Percentiles rank a stretch among this genome's conserved stretches.
Evolutionary conservation across 2,329 filamentous ascomycete species (phyloP).

Genomic region (Phyllosticta citrichinensis): DNA sequence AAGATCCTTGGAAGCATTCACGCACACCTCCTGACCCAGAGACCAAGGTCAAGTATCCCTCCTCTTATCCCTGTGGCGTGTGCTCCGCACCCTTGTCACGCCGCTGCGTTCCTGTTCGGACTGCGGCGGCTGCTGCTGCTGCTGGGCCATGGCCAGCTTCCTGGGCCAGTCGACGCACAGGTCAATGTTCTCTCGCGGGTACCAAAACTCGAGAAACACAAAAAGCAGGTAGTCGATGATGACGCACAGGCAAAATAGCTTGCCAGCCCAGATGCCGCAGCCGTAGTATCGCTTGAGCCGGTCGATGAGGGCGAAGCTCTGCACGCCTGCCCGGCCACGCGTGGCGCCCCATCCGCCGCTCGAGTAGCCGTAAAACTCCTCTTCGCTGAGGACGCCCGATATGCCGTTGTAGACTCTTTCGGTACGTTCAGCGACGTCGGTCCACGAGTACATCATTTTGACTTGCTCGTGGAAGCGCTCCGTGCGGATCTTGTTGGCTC

Average conservation of each 20-base stretch:
- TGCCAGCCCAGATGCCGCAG: conserved; percentile 96
- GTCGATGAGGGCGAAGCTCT: conserved; percentile 88
- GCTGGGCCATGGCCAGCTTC: conserved; percentile 39
- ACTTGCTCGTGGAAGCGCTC: conserved; percentile 96
- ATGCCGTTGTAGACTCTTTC: conserved; percentile 95
- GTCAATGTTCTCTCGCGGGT: conserved; percentile 77
- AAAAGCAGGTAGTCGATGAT: conserved; percentile 91
- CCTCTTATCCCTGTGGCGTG: too few species aligned
- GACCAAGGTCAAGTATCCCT: too few species aligned
- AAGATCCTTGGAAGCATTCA: too few species aligned
- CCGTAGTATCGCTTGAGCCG: conserved; percentile 93
- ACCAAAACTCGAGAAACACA: conserved; percentile 76
- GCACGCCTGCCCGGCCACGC: conserved; percentile 57
- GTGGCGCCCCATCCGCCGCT: conserved; percentile 61
- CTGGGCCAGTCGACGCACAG: conserved; percentile 86
- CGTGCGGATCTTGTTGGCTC: conserved; percentile 77
- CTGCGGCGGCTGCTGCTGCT: not conserved
- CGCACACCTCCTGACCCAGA: too few species aligned
- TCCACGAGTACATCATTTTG: conserved; percentile 98
- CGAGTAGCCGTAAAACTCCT: conserved; percentile 79
- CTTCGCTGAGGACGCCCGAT: conserved; percentile 71
- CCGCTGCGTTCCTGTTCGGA: too few species aligned
- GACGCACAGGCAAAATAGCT: conserved; percentile 89
- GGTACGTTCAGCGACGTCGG: conserved; percentile 84
- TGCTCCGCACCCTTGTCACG: too few species aligned